Evolutionary conservation across 1,284 basidiomycete species (phyloP).

Genomic region (Apiotrichum laibachii): DNA sequence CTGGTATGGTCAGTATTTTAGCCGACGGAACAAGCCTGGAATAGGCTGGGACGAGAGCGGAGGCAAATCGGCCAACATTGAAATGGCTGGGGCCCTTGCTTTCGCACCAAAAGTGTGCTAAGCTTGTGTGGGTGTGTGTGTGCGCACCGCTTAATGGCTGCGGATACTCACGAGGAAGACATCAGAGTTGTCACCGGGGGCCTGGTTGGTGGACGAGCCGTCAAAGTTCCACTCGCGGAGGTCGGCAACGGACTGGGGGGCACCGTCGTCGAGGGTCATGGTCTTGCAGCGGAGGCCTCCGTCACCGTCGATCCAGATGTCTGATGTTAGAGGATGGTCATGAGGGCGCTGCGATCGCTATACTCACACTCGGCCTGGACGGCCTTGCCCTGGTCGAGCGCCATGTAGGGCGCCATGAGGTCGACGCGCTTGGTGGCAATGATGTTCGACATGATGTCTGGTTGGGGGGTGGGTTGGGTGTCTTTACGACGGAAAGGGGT

Average conservation of each 20-base stretch:
- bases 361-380: constrained; percentile 89
- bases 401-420: constrained; percentile 80
- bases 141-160: too few species aligned
- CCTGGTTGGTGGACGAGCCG: constrained; percentile 95
- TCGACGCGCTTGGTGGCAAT: constrained; percentile 67
- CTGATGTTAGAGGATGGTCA: constrained; percentile 51
- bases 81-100: too few species aligned
- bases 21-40: neutral
- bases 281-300: constrained; percentile 91
- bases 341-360: neutral
- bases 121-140: too few species aligned
- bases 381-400: constrained; percentile 78
- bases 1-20: constrained; percentile 20
- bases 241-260: constrained; percentile 46
- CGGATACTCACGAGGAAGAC: constrained; percentile 69
- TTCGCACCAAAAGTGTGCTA: too few species aligned
- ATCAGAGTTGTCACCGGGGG: constrained; percentile 91
- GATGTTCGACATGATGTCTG: constrained; percentile 42
- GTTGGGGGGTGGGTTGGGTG: constrained; percentile 2
- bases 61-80: neutral
- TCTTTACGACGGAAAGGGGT: constrained; percentile 3
- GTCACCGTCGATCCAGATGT: constrained; percentile 95
- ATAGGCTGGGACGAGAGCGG: too few species aligned
- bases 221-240: constrained; percentile 97
- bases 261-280: constrained; percentile 55